Percentiles rank a stretch among this genome's conserved stretches.
phyloP scores from a whole-genome alignment of 192 early-diverging fungal species.

The Podila epicladia region DNA sequence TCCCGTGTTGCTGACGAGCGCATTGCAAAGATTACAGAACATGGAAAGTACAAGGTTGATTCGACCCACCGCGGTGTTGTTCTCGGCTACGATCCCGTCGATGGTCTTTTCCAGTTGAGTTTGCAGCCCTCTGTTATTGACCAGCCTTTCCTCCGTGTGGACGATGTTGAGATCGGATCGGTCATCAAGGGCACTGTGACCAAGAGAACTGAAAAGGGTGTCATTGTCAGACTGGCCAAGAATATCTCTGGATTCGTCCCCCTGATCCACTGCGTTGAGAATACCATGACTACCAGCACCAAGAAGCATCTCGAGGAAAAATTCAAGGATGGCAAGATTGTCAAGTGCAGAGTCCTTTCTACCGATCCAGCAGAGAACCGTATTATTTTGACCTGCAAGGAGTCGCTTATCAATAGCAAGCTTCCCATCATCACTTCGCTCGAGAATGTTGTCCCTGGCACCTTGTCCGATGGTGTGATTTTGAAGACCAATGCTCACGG shows the following conservation, averaged over 20 bases:
- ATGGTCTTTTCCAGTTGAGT: constrained; percentile 76
- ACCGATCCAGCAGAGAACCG: constrained; percentile 64
- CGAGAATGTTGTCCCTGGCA: constrained; percentile 67
- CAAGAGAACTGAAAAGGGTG: constrained; percentile 62
- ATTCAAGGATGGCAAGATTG: constrained; percentile 77
- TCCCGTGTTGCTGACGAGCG: constrained; percentile 77
- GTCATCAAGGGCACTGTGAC: constrained; percentile 63
- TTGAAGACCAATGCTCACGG: constrained; percentile 67
- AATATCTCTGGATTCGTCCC: constrained; percentile 78
- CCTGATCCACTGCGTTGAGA: constrained; percentile 80
- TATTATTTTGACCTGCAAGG: constrained; percentile 80
- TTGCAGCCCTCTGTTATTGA: constrained; percentile 76
- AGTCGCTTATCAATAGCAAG: constrained; percentile 73
- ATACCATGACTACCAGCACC: constrained; percentile 60
- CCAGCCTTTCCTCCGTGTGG: constrained; percentile 71
- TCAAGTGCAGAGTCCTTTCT: constrained; percentile 79
- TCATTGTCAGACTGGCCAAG: constrained; percentile 64
- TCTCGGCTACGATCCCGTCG: constrained; percentile 80
- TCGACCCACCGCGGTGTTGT: constrained; percentile 82
- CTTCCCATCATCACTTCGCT: constrained; percentile 72
- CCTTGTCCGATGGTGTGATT: constrained; percentile 73
- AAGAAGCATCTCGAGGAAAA: constrained; percentile 67
- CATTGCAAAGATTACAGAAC: constrained; percentile 59
- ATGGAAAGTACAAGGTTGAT: constrained; percentile 71
- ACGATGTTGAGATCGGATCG: constrained; percentile 73